Conservation (phyloP, 139 green algal species). For the Tetradesmus obliquus region DNA sequence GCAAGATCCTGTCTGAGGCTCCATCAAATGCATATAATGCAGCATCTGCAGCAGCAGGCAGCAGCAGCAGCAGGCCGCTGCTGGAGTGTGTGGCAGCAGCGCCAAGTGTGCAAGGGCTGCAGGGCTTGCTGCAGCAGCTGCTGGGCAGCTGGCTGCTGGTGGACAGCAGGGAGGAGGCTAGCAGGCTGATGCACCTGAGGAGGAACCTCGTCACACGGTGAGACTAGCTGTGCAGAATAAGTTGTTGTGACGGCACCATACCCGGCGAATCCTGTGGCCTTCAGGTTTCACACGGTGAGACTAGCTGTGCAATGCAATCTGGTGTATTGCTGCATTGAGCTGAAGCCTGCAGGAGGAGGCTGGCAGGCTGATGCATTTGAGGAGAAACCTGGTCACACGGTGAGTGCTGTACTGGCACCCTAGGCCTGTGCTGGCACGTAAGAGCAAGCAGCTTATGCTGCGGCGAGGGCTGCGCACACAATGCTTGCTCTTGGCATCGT, state of each 20-base stretch:
- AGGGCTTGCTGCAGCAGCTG: constrained; percentile 47
- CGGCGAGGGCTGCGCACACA: too few species aligned
- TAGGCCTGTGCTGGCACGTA: too few species aligned
- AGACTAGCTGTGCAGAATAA: background rate
- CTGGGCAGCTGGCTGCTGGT: constrained; percentile 68
- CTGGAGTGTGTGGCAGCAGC: background rate
- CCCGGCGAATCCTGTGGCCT: too few species aligned
- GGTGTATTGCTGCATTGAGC: constrained; percentile 39
- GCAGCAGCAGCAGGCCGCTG: constrained; percentile 15
- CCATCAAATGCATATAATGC: background rate
- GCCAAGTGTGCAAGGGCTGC: background rate
- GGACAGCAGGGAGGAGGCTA: constrained; percentile 24
- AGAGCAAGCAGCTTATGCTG: too few species aligned
- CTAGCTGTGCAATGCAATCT: constrained; percentile 24
- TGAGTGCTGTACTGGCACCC: background rate
- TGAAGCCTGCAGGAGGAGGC: background rate
- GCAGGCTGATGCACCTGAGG: constrained; percentile 17
- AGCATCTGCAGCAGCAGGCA: constrained; percentile 14
- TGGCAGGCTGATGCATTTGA: constrained; percentile 4
- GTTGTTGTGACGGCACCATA: too few species aligned
- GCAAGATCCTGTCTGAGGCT: constrained; percentile 39
- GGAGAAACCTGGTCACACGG: constrained; percentile 26
- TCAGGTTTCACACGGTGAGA: constrained; percentile 10
- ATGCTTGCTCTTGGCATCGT: too few species aligned
- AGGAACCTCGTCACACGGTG: constrained; percentile 37